phyloP scores from a whole-genome alignment of 371 early-diverging fungal species.

The Nematocida homosporus region DNA sequence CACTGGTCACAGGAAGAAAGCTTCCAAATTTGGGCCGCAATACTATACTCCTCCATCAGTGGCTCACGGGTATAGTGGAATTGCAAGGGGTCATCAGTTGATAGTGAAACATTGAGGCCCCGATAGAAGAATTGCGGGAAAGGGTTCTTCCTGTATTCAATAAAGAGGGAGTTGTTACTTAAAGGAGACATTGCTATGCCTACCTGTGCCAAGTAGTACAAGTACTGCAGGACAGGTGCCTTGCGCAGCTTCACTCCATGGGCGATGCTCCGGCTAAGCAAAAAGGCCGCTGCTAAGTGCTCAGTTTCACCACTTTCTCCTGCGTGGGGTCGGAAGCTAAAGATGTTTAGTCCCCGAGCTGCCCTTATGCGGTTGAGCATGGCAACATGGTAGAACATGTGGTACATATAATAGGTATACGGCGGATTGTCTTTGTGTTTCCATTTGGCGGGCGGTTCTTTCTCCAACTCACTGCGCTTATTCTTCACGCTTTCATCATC shows the following conservation, averaged over 20 bases:
- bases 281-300: slow-evolving; percentile 82
- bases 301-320: slow-evolving; percentile 96
- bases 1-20: slow-evolving; percentile 87
- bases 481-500: slow-evolving; percentile 92
- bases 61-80: slow-evolving; percentile 96
- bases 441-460: slow-evolving; percentile 81
- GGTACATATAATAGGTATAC: slow-evolving; percentile 91
- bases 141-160: slow-evolving; percentile 89
- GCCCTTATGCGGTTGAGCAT: slow-evolving; percentile 79
- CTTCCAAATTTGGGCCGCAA: slow-evolving; percentile 95
- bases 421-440: slow-evolving; percentile 76
- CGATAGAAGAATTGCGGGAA: slow-evolving; percentile 83
- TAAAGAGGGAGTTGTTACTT: slow-evolving; percentile 90
- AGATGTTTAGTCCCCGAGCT: slow-evolving; percentile 74
- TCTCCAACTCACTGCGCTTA: slow-evolving; percentile 75
- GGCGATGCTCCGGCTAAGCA: slow-evolving; percentile 80
- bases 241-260: slow-evolving; percentile 92
- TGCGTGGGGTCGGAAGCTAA: slow-evolving; percentile 85
- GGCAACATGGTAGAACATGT: slow-evolving; percentile 81
- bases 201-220: slow-evolving; percentile 85
- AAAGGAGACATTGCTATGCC: slow-evolving; percentile 95
- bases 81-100: slow-evolving; percentile 93
- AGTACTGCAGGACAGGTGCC: slow-evolving; percentile 87
- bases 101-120: slow-evolving; percentile 85
- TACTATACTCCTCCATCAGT: slow-evolving; percentile 92